Conservation (phyloP, 495 filamentous ascomycete genomes). For the Aspergillus homomorphus region DNA sequence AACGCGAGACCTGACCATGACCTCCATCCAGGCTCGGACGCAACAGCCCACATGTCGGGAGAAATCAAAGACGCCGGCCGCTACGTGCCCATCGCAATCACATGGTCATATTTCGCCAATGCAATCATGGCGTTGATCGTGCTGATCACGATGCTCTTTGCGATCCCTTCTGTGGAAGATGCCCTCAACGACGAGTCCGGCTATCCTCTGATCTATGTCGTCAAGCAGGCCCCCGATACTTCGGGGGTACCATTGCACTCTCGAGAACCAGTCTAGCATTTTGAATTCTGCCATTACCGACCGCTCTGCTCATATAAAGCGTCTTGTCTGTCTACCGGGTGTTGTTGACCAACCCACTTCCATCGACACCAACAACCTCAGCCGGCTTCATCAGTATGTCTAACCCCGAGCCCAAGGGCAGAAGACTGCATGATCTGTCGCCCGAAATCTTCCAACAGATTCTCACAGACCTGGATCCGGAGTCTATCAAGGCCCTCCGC, state of each 20-base stretch:
- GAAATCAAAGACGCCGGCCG: constrained; percentile 37
- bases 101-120: constrained; percentile 32
- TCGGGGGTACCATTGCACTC: constrained; percentile 16
- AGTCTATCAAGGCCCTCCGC: no score
- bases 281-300: no score
- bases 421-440: no score
- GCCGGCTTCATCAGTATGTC: no score
- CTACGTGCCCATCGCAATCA: constrained; percentile 31
- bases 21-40: constrained; percentile 28
- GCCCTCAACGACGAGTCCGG: constrained; percentile 28
- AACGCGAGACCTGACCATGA: not conserved
- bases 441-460: no score
- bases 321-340: no score
- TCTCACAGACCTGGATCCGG: no score
- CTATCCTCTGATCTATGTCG: constrained; percentile 34
- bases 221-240: constrained; percentile 24
- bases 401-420: no score
- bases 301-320: no score
- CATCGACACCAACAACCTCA: no score
- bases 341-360: no score
- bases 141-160: constrained; percentile 35
- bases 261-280: no score
- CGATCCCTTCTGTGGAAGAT: constrained; percentile 33
- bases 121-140: constrained; percentile 36
- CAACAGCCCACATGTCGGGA: constrained; percentile 39